phyloP scores from a whole-genome alignment of 345 rosid species.

The Linum tenue region DNA sequence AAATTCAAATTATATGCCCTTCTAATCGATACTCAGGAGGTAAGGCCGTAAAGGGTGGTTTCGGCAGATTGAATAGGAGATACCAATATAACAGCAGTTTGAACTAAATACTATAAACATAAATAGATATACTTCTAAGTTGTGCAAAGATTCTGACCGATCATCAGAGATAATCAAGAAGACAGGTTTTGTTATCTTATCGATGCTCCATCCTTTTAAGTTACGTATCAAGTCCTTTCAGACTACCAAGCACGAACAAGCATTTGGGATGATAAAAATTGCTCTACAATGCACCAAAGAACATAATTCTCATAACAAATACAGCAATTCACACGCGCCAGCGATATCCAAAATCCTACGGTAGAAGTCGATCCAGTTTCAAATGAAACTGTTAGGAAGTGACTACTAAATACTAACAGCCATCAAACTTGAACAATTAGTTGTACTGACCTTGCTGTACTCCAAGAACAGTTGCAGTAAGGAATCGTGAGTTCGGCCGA shows the following conservation, averaged over 20 bases:
- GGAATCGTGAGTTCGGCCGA: slow-evolving; percentile 82
- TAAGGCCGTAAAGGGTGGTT: too few species aligned
- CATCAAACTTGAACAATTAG: neutral
- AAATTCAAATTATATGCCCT: neutral
- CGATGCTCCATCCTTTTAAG: neutral
- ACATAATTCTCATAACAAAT: neutral
- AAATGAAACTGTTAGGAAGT: neutral
- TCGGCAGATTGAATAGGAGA: neutral
- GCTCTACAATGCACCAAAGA: neutral
- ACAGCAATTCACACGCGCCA: neutral
- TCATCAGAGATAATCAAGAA: neutral
- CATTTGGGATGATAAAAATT: too few species aligned
- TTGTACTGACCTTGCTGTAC: slow-evolving; percentile 62
- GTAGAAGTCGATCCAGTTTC: neutral
- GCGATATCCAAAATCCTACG: neutral
- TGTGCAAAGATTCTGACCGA: neutral
- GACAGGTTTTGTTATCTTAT: neutral
- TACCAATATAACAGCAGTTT: neutral
- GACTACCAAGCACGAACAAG: too few species aligned
- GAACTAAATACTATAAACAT: neutral
- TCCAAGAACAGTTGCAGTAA: slow-evolving; percentile 81
- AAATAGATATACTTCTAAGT: neutral
- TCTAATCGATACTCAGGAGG: neutral
- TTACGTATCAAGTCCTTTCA: neutral
- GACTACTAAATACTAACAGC: neutral